Evolutionary conservation across 768 basidiomycete genomes (phyloP).

Genomic region (Kwoniella sp.): DNA sequence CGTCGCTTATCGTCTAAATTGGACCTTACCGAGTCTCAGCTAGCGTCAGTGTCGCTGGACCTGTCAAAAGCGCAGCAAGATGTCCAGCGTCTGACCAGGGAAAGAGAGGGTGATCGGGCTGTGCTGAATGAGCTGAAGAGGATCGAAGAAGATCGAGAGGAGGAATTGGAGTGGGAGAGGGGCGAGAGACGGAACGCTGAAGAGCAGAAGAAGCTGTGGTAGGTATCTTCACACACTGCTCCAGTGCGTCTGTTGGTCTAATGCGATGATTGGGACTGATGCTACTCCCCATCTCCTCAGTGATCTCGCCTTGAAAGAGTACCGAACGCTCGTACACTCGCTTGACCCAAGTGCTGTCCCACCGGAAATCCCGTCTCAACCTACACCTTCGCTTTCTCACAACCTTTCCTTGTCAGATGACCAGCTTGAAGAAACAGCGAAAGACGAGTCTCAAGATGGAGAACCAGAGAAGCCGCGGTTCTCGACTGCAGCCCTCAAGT

Average conservation of each 20-base stretch:
- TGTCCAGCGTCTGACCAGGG: slow-evolving; percentile 31
- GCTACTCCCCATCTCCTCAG: slow-evolving; percentile 14
- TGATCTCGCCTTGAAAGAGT: slow-evolving; percentile 51
- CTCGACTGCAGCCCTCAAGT: background rate
- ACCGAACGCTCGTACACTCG: slow-evolving; percentile 38
- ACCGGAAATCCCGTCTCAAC: slow-evolving; percentile 23
- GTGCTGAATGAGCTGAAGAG: slow-evolving; percentile 40
- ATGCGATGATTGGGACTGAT: background rate
- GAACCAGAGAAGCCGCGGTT: background rate
- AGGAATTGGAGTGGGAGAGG: slow-evolving; percentile 49
- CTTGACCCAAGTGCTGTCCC: slow-evolving; percentile 42
- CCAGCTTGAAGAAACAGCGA: background rate
- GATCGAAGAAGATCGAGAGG: slow-evolving; percentile 44
- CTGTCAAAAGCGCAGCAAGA: slow-evolving; percentile 37
- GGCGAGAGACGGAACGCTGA: slow-evolving; percentile 44
- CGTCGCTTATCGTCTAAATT: slow-evolving; percentile 52
- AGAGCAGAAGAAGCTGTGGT: slow-evolving; percentile 53
- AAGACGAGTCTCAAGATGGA: background rate
- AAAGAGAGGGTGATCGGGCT: slow-evolving; percentile 42
- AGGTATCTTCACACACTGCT: slow-evolving; percentile 23
- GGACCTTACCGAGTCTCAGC: slow-evolving; percentile 44
- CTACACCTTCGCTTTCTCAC: slow-evolving; percentile 12
- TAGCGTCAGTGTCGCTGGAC: slow-evolving; percentile 29
- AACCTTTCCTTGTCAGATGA: background rate
- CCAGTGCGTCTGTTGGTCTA: background rate